These are phyloP conservation scores for Amylostereum areolatum DNA, from an alignment of 1,284 basidiomycete genomes.

Conservation along the genomic window DNA sequence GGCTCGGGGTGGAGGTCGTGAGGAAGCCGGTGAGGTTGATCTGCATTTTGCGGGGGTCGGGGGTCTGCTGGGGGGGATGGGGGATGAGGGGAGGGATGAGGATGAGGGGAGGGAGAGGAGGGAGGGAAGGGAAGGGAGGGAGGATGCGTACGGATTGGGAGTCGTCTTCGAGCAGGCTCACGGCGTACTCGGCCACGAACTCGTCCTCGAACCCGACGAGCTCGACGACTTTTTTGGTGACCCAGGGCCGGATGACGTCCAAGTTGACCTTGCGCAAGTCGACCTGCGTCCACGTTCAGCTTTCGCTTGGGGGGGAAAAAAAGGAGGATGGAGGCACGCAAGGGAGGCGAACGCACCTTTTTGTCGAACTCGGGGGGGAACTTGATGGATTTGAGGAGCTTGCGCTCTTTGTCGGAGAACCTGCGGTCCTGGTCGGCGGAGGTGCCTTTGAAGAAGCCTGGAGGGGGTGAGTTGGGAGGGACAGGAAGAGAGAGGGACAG, in stretches of 20 bases:
- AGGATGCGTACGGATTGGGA: conserved; percentile 60
- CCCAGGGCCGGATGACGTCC: conserved; percentile 88
- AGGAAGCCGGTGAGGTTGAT: conserved; percentile 92
- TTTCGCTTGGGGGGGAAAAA: not conserved
- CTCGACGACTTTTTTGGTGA: conserved; percentile 85
- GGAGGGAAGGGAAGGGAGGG: not conserved
- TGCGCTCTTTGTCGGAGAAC: conserved; percentile 93
- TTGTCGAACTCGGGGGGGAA: conserved; percentile 87
- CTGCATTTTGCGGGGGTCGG: conserved; percentile 94
- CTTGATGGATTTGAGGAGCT: conserved; percentile 83
- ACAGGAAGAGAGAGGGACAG: not conserved
- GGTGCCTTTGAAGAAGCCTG: conserved; percentile 85
- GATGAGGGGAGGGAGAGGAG: not conserved
- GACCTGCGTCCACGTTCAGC: conserved; percentile 45
- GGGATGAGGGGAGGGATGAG: conserved; percentile 1
- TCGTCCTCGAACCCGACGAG: conserved; percentile 95
- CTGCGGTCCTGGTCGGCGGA: conserved; percentile 82
- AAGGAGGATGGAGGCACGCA: no score
- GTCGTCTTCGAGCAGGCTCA: conserved; percentile 86
- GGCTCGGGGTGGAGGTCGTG: conserved; percentile 65
- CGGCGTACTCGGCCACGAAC: conserved; percentile 93
- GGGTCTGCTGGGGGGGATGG: conserved; percentile 67
- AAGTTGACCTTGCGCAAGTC: conserved; percentile 95
- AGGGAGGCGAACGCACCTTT: conserved; percentile 49
- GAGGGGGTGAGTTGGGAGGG: conserved; percentile 10